Evolutionary conservation across 805 yeast genomes (phyloP).

Genomic region (Yarrowia yakushimensis): DNA sequence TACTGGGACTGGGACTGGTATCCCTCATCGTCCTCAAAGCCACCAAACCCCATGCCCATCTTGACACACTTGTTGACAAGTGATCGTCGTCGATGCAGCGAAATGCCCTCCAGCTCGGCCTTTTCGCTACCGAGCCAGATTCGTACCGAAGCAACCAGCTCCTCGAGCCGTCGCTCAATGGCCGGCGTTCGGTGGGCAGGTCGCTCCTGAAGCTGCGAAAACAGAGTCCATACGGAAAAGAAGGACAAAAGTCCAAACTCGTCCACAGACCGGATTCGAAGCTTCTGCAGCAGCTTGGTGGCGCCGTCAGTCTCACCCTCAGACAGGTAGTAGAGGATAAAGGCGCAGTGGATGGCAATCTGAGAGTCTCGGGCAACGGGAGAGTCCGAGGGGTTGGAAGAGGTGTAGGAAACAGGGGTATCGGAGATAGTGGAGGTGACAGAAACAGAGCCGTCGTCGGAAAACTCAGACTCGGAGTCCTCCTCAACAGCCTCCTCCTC

Average conservation of each 20-base stretch:
- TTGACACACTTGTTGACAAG: conserved; percentile 37
- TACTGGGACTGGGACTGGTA: conserved; percentile 26
- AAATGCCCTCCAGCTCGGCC: conserved; percentile 34
- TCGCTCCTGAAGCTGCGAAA: conserved; percentile 28
- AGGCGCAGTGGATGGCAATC: conserved; percentile 34
- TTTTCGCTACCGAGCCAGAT: conserved; percentile 39
- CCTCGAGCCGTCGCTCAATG: conserved; percentile 29
- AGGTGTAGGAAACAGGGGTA: conserved; percentile 11
- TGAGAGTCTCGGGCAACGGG: conserved; percentile 31
- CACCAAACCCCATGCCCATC: conserved; percentile 36
- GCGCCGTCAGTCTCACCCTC: conserved; percentile 26
- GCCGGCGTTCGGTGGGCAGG: conserved; percentile 26
- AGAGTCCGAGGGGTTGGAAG: background rate
- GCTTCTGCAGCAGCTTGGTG: conserved; percentile 25
- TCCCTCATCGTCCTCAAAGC: conserved; percentile 35
- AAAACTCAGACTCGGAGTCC: conserved; percentile 14
- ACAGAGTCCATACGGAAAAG: conserved; percentile 32
- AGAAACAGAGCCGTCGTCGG: background rate
- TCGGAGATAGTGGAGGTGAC: background rate
- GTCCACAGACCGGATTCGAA: conserved; percentile 25
- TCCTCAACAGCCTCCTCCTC: conserved; percentile 2
- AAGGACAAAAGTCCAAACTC: conserved; percentile 38
- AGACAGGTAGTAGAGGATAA: conserved; percentile 30
- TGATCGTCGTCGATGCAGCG: conserved; percentile 33
- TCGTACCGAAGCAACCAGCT: conserved; percentile 32